Evolutionary conservation across 148 eudicot species (phyloP).

Genomic region (Rhododendron simsii): DNA sequence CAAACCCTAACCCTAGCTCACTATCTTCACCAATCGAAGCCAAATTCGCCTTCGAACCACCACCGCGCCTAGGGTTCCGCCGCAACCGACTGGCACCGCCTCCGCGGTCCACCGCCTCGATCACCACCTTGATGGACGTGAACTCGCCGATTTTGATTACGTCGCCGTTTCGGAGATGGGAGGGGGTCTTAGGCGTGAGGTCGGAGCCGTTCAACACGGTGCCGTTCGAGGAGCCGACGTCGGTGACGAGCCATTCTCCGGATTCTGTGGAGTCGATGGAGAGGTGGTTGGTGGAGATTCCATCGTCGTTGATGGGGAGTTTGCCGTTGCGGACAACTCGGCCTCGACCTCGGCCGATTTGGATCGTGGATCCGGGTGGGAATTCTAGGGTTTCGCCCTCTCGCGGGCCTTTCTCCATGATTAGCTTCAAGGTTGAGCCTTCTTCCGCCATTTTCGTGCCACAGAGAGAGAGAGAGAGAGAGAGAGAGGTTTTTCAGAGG

Average conservation of each 20-base stretch:
- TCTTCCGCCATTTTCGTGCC: conserved; percentile 25
- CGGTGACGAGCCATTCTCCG: conserved; percentile 48
- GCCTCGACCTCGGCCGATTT: conserved; percentile 43
- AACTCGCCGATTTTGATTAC: conserved; percentile 57
- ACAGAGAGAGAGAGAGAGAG: conserved; percentile 5
- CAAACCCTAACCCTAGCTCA: conserved; percentile 22
- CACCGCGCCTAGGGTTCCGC: conserved; percentile 25
- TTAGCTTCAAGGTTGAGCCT: conserved; percentile 38
- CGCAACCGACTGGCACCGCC: conserved; percentile 10
- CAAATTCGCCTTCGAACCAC: not conserved
- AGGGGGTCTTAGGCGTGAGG: conserved; percentile 29
- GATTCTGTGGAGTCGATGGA: conserved; percentile 25
- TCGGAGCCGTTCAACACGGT: conserved; percentile 38
- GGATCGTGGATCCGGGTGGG: conserved; percentile 27
- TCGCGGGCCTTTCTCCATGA: conserved; percentile 63
- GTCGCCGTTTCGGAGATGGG: conserved; percentile 42
- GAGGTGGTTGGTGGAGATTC: conserved; percentile 74
- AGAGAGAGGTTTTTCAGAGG: not conserved
- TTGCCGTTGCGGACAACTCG: conserved; percentile 53
- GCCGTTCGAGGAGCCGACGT: conserved; percentile 76
- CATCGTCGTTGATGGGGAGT: conserved; percentile 61
- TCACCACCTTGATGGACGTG: conserved; percentile 44
- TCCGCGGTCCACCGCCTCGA: not conserved
- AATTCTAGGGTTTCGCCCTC: conserved; percentile 57
- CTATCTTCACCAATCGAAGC: not conserved